These are phyloP conservation scores for Mortierella sp. DNA, from an alignment of 371 early-diverging fungal species.

Conservation along the genomic window DNA sequence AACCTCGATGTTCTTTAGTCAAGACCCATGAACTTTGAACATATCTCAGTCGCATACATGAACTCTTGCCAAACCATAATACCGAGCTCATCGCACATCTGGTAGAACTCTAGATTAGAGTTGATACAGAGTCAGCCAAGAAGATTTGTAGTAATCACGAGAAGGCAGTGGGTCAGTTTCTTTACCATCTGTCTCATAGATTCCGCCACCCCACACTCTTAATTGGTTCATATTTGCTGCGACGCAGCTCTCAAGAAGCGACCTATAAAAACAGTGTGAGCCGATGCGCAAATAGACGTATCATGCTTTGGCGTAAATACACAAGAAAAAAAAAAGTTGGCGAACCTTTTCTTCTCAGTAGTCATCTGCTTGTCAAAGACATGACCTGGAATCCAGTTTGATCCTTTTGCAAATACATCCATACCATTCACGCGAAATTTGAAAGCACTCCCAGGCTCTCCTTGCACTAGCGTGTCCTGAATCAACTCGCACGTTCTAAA, in stretches of 20 bases:
- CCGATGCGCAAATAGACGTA: background rate
- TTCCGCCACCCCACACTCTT: constrained; percentile 63
- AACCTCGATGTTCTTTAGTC: too few relatives aligned
- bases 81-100: constrained; percentile 63
- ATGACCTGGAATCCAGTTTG: constrained; percentile 70
- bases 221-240: constrained; percentile 63
- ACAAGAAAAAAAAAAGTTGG: background rate
- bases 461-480: constrained; percentile 20
- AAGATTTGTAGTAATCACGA: background rate
- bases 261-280: constrained; percentile 9
- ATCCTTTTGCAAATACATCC: constrained; percentile 58
- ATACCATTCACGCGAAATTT: constrained; percentile 63
- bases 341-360: constrained; percentile 31
- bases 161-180: background rate
- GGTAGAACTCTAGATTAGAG: constrained; percentile 58
- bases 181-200: constrained; percentile 49
- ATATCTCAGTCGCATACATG: constrained; percentile 39
- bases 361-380: constrained; percentile 43
- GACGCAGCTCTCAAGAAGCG: constrained; percentile 46
- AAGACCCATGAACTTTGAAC: too few relatives aligned
- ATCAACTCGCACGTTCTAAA: constrained; percentile 40
- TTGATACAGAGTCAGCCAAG: background rate
- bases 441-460: constrained; percentile 58
- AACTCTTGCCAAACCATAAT: constrained; percentile 71
- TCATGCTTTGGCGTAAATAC: background rate